Evolutionary conservation across 306 rosid species (phyloP), one percentile per base, ranked within the genome.

Genomic region (Alnus rubra): DNA sequence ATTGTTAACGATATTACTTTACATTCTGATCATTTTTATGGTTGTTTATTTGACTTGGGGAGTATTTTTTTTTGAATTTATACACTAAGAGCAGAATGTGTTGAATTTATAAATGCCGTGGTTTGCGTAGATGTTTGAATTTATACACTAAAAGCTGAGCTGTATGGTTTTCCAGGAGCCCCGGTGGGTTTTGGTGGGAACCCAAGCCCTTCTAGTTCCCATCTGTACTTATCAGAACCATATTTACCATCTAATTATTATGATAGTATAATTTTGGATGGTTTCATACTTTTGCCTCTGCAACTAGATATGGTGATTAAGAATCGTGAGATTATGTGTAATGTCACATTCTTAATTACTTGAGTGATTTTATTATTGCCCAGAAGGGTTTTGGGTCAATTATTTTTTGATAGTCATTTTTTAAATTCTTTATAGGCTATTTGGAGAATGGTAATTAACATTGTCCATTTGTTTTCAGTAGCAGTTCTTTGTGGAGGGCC

Each of bases 161-260:
- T 75, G 74, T 89, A 88, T 75, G 88, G 88, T 81, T 74, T 79
- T 76, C 84, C 82, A 45, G 86, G 87, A 86, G 83, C 80, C 73
- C 87, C 84, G 64, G 77, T 76, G 80, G 88, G 88, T 80, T 85
- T 82, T 75, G 69, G 83, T 81, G 88, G 81, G 71, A 84, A 88
- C 79, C 86, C 88, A 23, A 74, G 73, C 78, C 75, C 79, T 68
- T 69, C 82, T 79, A 82, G 83, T 82, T 85, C 91, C 88, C 89
- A 80, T 78, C 65, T 74, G 79, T 81, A 78, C 85, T 70, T 86
- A 31, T 76, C 86, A 28, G 87, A 86, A 74, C 84, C 82, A 48
- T 80, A 81, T 68, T 74, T 71, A 51, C 88, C 78, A 30, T 67
- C 90, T 78, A 87, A 79, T 77, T 87, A 81, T 83, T 83, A 81